A percentile compares a stretch with the other conserved stretches of the same genome.
Evolutionary conservation across 495 filamentous ascomycete genomes (phyloP).

Genomic region (Lophiostoma macrostomum): DNA sequence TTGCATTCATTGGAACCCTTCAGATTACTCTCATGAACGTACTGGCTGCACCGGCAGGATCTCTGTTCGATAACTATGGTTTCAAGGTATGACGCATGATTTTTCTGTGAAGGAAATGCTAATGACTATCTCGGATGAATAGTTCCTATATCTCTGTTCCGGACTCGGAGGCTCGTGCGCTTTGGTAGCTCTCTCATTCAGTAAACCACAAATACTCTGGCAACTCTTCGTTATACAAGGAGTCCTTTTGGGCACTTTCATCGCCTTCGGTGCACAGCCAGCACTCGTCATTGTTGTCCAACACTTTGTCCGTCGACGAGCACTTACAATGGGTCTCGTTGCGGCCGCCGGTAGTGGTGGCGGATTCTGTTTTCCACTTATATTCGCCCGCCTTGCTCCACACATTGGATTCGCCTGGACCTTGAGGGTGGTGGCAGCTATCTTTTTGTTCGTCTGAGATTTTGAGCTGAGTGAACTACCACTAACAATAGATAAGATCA

Average conservation of each 20-base stretch:
- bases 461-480: neutral
- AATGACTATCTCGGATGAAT: neutral
- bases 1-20: constrained; percentile 18
- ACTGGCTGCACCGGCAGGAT: neutral
- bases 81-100: constrained; percentile 2
- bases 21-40: constrained; percentile 14
- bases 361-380: constrained; percentile 10
- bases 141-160: constrained; percentile 9
- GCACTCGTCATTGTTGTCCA: constrained; percentile 14
- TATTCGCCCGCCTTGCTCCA: neutral
- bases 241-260: constrained; percentile 6
- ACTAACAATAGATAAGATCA: neutral
- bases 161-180: neutral
- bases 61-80: constrained; percentile 9
- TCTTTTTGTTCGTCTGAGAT: constrained; percentile 5
- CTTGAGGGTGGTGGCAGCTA: constrained; percentile 10
- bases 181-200: constrained; percentile 10
- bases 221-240: constrained; percentile 19
- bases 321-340: constrained; percentile 14
- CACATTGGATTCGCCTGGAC: constrained; percentile 10
- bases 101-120: too few species aligned
- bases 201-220: neutral
- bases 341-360: neutral
- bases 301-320: constrained; percentile 5
- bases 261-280: constrained; percentile 16